Evolutionary conservation across 2,329 filamentous ascomycete species (phyloP).

Genomic region (Claviceps maximensis): DNA sequence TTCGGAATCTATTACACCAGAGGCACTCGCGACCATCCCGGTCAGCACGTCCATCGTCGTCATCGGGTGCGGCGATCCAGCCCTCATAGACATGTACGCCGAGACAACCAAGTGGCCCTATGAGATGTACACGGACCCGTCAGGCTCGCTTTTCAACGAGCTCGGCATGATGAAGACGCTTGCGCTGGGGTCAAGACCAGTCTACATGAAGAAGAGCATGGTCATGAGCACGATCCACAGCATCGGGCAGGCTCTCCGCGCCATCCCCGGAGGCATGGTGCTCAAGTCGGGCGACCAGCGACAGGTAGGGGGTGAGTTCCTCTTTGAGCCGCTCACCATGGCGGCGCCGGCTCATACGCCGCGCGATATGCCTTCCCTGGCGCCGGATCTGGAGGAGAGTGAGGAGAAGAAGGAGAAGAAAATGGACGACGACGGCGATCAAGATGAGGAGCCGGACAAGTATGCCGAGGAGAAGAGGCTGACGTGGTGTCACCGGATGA

Average conservation of each 20-base stretch:
- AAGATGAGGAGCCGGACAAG: slow-evolving; percentile 12
- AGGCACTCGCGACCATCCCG: slow-evolving; percentile 35
- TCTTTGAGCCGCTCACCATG: slow-evolving; percentile 49
- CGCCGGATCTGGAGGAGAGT: slow-evolving; percentile 9
- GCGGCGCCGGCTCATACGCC: slow-evolving; percentile 20
- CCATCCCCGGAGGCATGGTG: slow-evolving; percentile 43
- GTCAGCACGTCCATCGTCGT: slow-evolving; percentile 51
- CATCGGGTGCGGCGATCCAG: slow-evolving; percentile 58
- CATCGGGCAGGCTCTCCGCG: slow-evolving; percentile 46
- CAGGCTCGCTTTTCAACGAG: slow-evolving; percentile 48
- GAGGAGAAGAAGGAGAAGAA: slow-evolving; percentile 12
- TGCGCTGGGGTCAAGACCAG: slow-evolving; percentile 43
- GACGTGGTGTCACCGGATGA: slow-evolving; percentile 75
- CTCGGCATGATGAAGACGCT: slow-evolving; percentile 58
- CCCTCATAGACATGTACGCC: slow-evolving; percentile 54
- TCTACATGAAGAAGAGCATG: slow-evolving; percentile 48
- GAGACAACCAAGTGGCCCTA: slow-evolving; percentile 51
- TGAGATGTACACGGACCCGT: slow-evolving; percentile 67
- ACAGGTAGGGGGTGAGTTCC: slow-evolving; percentile 65
- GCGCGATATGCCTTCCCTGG: too few species aligned
- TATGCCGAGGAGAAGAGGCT: slow-evolving; percentile 42
- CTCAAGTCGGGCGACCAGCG: slow-evolving; percentile 51
- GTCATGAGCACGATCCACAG: slow-evolving; percentile 35
- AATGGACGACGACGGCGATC: too few species aligned
- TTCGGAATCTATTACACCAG: slow-evolving; percentile 41